Base-by-base conservation (phyloP, 1,139 yeast species). In the Diutina rugosa region DNA sequence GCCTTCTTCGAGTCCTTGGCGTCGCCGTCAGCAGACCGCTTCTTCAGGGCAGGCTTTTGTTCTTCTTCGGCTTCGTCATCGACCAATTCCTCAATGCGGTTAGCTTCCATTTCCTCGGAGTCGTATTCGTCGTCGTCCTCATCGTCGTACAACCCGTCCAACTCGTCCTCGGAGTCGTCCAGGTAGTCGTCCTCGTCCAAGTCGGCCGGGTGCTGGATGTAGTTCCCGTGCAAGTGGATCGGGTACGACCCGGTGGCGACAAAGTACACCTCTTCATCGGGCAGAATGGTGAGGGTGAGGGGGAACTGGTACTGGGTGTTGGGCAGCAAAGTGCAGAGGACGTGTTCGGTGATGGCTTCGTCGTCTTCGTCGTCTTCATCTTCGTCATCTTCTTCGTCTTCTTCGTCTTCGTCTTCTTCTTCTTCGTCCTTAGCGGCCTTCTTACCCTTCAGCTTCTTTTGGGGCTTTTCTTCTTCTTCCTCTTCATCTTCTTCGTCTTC, bases 181-280 rank as follows among this genome's bases (percentile, higher is more conserved):
- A 77, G 74, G 35, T 79, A 82, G 44, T 76, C 83, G 49, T 77
- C 81, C 58, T 76, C 76, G 57, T 57, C 53, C 53, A 49, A 56
- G 57, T 58, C 95, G 63, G 84, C 90, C 70, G 98, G 97, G 72
- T 90, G 97, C 69, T 88, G 95, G 68, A 93, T 86, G 75, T 86
- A 90, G 84, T 93, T 91, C 78, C 99, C 99, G 65, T 90, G 80
- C 67, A 93, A 78, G 72, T 91, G 95, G 63, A 93, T 79, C 64
- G 96, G 87, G 77, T 90, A 90, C 46, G 98, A 90, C 65, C 99
- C 99, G 62, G 96, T 87, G 59, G 89, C 97, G 66, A 90, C 95
- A 69, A 93, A 93, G 77, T 80, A 84, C 60, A 93, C 91, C 68
- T 90, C 96, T 76, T 93, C 99, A 68, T 86, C 95, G 65, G 97